Conservation (phyloP, 1,284 basidiomycete species). For the Cutaneotrichosporon mucoides region DNA sequence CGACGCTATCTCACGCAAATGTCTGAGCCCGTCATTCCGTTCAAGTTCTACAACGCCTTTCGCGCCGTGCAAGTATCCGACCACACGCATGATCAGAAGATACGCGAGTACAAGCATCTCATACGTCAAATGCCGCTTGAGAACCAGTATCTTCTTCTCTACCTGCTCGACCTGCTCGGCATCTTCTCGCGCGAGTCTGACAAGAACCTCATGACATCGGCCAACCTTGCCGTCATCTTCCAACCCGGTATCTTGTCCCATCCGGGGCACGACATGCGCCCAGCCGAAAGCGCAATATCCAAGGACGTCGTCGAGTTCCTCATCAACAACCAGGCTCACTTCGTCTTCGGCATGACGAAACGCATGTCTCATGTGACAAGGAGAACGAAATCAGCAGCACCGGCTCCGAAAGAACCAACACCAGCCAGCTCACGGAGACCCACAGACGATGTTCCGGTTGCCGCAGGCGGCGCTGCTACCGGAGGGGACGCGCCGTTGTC, state of each 20-base stretch:
- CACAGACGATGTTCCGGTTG: too few species aligned
- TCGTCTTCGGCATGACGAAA: constrained; percentile 41
- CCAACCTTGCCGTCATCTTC: constrained; percentile 91
- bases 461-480: too few species aligned
- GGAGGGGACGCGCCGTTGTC: too few species aligned
- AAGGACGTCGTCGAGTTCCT: constrained; percentile 91
- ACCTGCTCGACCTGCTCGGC: constrained; percentile 90
- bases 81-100: constrained; percentile 58
- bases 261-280: constrained; percentile 74
- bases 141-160: constrained; percentile 91
- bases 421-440: too few species aligned
- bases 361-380: constrained; percentile 2
- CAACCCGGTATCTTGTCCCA: constrained; percentile 87
- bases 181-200: constrained; percentile 88
- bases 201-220: constrained; percentile 91
- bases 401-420: too few species aligned
- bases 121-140: constrained; percentile 79
- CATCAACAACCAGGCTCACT: constrained; percentile 57
- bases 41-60: constrained; percentile 77
- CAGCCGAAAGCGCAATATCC: constrained; percentile 75
- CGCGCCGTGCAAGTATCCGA: constrained; percentile 61
- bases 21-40: constrained; percentile 58
- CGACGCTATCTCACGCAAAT: constrained; percentile 92
- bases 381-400: neutral
- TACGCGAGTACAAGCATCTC: constrained; percentile 73